phyloP scores from a whole-genome alignment of 768 basidiomycete species.

The Pulveroboletus sp. region DNA sequence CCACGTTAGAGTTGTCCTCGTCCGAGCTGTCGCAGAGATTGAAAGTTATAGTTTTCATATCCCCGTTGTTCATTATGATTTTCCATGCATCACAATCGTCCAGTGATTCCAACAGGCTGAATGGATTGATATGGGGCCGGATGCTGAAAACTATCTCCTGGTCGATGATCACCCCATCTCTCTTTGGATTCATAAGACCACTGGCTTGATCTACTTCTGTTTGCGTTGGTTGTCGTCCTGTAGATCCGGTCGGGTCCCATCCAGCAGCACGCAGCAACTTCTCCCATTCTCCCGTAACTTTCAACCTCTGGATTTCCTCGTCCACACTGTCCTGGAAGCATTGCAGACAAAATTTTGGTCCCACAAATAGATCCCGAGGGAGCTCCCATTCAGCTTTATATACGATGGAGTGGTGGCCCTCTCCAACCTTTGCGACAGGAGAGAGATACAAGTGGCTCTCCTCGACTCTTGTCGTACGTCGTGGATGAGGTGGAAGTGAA shows the following conservation, averaged over 20 bases:
- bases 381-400: constrained; percentile 52
- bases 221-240: neutral
- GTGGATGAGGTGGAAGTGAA: constrained; percentile 25
- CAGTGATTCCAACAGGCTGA: neutral
- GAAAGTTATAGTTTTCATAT: neutral
- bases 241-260: constrained; percentile 11
- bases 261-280: constrained; percentile 11
- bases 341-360: constrained; percentile 33
- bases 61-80: neutral
- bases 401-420: constrained; percentile 52
- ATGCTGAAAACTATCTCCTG: constrained; percentile 16
- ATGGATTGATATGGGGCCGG: neutral
- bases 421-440: constrained; percentile 34
- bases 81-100: neutral
- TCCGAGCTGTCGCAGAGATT: neutral
- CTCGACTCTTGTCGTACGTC: constrained; percentile 18
- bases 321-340: constrained; percentile 37
- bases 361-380: constrained; percentile 40
- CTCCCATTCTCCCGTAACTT: constrained; percentile 21
- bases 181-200: neutral
- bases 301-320: constrained; percentile 19
- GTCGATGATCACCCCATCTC: constrained; percentile 16
- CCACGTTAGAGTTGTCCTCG: neutral
- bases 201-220: constrained; percentile 1
- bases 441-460: constrained; percentile 53